Base-by-base conservation (phyloP, 164 flowering plant genomes). In the Piper betle region DNA sequence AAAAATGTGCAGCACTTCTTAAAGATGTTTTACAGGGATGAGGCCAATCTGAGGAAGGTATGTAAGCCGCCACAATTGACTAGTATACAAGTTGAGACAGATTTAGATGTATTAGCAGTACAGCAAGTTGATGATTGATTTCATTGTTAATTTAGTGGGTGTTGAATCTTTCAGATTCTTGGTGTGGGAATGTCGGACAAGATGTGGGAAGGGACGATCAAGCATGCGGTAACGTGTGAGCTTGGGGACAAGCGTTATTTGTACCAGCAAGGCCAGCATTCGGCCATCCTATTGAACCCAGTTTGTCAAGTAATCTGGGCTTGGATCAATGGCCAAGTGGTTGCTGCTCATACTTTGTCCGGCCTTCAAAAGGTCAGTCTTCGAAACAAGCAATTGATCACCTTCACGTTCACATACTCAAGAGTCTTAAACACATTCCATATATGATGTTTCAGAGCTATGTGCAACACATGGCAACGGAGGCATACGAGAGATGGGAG, bases 141-240 rank as follows among this genome's bases (percentile, higher is more conserved):
- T 39, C 39, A 6, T 1, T 42, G 2, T 25, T 20, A 2, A 6
- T 19, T 53, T n/a, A 39, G 8, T 4, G 37, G 15, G 2, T 18
- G 9, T 37, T 15, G 9, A 52, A 65, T 55, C 20, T 46, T 40
- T 39, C 83, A 86, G 96, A 78, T 79, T 39, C 68, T 86, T 46
- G 91, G 87, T 0, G 11, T 40, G 15, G 84, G 83, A 16, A 89
- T 86, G 90, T 84, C 95, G 3, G 87, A 85, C 38, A 90, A 73
- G 68, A 81, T 68, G 74, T 87, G 90, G 90, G 88, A 90, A 13
- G 74, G 62, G 9, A 78, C 84, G 0, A 53, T 81, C 2, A 82
- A 75, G 57, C 97, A 90, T 67, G 97, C 95, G 0, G 73, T 54
- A 17, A 75, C 72, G 0, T 90, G 97, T 52, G 64, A 12, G 1